phyloP scores from a whole-genome alignment of 2,329 filamentous ascomycete genomes.

The Emydomyces testavorans region DNA sequence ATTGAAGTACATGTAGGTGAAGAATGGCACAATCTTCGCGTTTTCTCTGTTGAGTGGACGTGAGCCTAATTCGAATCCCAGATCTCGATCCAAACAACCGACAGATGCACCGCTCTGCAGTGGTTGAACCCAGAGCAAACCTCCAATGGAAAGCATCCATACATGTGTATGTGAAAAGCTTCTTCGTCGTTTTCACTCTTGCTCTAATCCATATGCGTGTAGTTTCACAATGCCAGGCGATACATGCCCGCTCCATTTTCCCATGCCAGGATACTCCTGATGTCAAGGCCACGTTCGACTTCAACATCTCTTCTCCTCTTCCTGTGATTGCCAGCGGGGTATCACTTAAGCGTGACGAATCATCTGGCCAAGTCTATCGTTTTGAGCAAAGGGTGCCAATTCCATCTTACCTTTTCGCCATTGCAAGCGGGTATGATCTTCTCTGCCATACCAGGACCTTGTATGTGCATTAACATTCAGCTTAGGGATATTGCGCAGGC shows the following conservation, averaged over 20 bases:
- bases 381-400: slow-evolving; percentile 90
- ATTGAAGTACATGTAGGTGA: slow-evolving; percentile 39
- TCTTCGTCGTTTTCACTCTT: background rate
- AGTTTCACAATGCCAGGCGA: slow-evolving; percentile 92
- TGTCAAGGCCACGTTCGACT: slow-evolving; percentile 88
- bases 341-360: slow-evolving; percentile 40
- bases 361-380: slow-evolving; percentile 55
- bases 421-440: slow-evolving; percentile 51
- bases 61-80: slow-evolving; percentile 20
- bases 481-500: slow-evolving; percentile 74
- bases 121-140: slow-evolving; percentile 93
- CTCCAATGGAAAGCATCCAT: slow-evolving; percentile 87
- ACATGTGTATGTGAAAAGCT: slow-evolving; percentile 53
- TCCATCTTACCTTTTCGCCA: slow-evolving; percentile 85
- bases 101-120: slow-evolving; percentile 81
- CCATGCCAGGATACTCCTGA: slow-evolving; percentile 97
- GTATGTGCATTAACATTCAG: background rate
- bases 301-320: slow-evolving; percentile 73
- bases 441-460: background rate
- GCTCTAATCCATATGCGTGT: too few species aligned
- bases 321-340: slow-evolving; percentile 89
- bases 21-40: background rate
- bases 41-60: background rate
- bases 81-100: slow-evolving; percentile 69
- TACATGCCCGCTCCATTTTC: slow-evolving; percentile 85